Conservation (phyloP, 371 early-diverging fungal species). For the Mucor piriformis region DNA sequence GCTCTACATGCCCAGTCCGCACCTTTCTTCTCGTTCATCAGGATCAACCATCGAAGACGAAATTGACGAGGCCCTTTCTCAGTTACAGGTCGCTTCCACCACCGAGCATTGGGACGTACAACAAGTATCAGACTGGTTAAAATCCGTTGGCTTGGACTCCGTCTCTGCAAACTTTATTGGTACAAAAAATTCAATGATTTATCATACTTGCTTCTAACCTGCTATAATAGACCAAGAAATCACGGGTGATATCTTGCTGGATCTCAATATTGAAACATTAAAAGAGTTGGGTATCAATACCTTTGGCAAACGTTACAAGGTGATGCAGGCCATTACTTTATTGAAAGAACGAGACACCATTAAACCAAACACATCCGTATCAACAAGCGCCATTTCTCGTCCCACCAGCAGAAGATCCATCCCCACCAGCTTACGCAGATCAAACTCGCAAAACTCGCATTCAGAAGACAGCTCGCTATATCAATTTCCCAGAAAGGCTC, state of each 20-base stretch:
- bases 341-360: conserved; percentile 45
- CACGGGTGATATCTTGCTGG: conserved; percentile 69
- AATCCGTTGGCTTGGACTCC: conserved; percentile 57
- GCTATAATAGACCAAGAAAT: conserved; percentile 67
- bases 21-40: conserved; percentile 23
- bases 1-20: conserved; percentile 17
- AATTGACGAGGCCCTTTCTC: conserved; percentile 34
- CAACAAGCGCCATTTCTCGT: conserved; percentile 22
- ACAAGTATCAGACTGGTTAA: conserved; percentile 52
- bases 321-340: conserved; percentile 67
- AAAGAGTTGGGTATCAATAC: conserved; percentile 73
- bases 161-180: conserved; percentile 64
- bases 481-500: conserved; percentile 51
- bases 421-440: conserved; percentile 14
- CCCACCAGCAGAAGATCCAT: conserved; percentile 14
- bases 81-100: conserved; percentile 19
- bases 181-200: conserved; percentile 19
- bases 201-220: too few relatives aligned
- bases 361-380: conserved; percentile 25
- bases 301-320: conserved; percentile 72
- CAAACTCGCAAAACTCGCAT: conserved; percentile 18
- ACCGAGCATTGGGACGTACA: conserved; percentile 44
- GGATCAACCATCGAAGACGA: conserved; percentile 34
- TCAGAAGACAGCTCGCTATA: conserved; percentile 27
- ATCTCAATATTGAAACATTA: conserved; percentile 62